Evolutionary conservation across 805 yeast species (phyloP), one percentile per base, ranked within the genome.

Genomic region (Candida taoyuanica): DNA sequence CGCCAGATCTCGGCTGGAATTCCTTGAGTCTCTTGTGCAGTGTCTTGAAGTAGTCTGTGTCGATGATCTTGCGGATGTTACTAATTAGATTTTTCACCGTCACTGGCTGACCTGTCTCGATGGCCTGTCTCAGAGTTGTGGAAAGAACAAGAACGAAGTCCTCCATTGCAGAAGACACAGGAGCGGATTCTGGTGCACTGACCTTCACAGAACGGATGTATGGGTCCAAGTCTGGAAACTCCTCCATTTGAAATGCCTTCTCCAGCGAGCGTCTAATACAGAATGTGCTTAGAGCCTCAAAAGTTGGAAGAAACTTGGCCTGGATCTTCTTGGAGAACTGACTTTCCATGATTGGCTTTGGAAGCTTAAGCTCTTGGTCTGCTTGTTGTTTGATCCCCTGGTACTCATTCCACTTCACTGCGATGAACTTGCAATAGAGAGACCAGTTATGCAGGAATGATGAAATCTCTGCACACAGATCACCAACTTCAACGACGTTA

Each of bases 371-470:
- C 13, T 47, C 57, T 18, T 28, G 30, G 30, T 28, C 30, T 5
- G 17, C 9, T 3, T 56, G 47, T 16, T 46, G 42, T 32, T 39
- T 31, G 19, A 48, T 33, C 36, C 55, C 43, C 46, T 55, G 37
- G 31, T 73, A 68, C 35, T 71, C 74, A 37, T 70, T 71, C 79
- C 89, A 86, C 42, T 82, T 75, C 15, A 75, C 71, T 1, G 83
- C 73, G 49, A 85, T 71, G 50, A 87, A 88, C 51, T 77, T 76
- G 41, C 82, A 70, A 56, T 85, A 86, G 64, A 82, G 68, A 15
- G 85, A 69, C 98, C 98, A 91, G 45, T 87, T 79, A 53, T 84
- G 85, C 53, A 91, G 64, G 56, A 93, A 82, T 7, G 81, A 68
- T 0, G 94, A 74, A 13, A 85, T 63, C 51, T 93, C 97, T 37